Conservation (phyloP, 768 basidiomycete species). For the Trametes cingulata region DNA sequence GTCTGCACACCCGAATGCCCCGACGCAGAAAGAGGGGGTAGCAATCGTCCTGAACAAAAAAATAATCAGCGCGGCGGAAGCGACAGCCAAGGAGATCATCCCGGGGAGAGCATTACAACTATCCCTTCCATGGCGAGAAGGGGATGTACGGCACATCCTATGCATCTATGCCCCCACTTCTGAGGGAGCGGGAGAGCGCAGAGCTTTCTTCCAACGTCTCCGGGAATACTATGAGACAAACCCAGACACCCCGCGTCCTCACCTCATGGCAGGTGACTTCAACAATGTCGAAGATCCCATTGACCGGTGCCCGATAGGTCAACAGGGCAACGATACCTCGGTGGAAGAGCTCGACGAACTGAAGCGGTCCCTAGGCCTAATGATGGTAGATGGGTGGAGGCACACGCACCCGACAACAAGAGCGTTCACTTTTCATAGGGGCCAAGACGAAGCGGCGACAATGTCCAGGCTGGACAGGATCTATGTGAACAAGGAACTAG, state of each 20-base stretch:
- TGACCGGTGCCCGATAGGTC: background rate
- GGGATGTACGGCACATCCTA: background rate
- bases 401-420: background rate
- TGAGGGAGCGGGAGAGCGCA: background rate
- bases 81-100: background rate
- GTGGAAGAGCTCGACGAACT: background rate
- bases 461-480: no score
- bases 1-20: no score
- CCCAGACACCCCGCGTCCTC: background rate
- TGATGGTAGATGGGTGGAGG: constrained; percentile 1
- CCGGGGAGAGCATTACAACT: background rate
- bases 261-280: background rate
- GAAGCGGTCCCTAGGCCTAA: background rate
- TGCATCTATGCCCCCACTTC: background rate
- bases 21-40: no score
- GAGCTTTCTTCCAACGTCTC: background rate
- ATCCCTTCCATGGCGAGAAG: background rate
- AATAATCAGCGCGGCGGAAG: background rate
- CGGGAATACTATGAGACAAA: background rate
- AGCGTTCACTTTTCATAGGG: background rate
- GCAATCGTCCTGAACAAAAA: constrained; percentile 1
- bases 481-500: no score
- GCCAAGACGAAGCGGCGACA: no score
- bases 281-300: background rate
- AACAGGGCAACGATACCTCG: background rate